A percentile compares a stretch with the other conserved stretches of the same genome.
Evolutionary conservation across 2,329 filamentous ascomycete genomes (phyloP).

Genomic region (Fusarium sp.): DNA sequence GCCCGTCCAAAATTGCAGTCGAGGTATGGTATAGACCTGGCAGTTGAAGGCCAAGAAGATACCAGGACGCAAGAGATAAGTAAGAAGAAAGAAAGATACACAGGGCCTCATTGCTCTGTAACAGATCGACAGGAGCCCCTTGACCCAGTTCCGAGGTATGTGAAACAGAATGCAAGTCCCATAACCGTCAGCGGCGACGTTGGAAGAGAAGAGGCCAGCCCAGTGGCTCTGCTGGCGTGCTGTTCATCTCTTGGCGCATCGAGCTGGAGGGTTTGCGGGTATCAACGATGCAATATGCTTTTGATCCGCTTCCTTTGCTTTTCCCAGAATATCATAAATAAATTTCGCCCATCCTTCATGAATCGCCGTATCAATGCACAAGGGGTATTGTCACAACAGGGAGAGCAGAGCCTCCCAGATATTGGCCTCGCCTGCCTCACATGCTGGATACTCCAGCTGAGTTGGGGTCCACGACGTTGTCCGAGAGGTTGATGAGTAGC

Average conservation of each 20-base stretch:
- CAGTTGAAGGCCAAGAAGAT: conserved; percentile 18
- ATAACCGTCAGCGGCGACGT: conserved; percentile 42
- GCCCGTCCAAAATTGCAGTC: conserved; percentile 20
- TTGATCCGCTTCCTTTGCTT: conserved; percentile 50
- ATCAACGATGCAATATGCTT: conserved; percentile 54
- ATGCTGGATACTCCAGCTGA: conserved; percentile 55
- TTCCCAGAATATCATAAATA: conserved; percentile 52
- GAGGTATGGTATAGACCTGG: conserved; percentile 20
- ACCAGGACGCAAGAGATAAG: conserved; percentile 21
- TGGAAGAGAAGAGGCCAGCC: conserved; percentile 28
- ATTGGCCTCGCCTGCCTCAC: conserved; percentile 45
- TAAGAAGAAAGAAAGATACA: conserved; percentile 36
- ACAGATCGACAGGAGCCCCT: conserved; percentile 27
- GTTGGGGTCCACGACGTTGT: conserved; percentile 77
- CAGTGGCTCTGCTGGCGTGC: conserved; percentile 31
- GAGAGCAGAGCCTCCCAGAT: conserved; percentile 24
- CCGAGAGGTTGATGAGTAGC: conserved; percentile 94
- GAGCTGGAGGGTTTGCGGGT: conserved; percentile 49
- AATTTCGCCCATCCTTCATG: conserved; percentile 46
- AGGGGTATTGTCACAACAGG: conserved; percentile 49
- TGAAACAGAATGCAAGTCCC: conserved; percentile 50
- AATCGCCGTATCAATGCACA: conserved; percentile 51
- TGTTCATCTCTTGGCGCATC: conserved; percentile 34
- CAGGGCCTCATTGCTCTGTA: conserved; percentile 25
- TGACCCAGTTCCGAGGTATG: conserved; percentile 42